phyloP scores from a whole-genome alignment of 331 rosid species.

The Telfairia occidentalis region DNA sequence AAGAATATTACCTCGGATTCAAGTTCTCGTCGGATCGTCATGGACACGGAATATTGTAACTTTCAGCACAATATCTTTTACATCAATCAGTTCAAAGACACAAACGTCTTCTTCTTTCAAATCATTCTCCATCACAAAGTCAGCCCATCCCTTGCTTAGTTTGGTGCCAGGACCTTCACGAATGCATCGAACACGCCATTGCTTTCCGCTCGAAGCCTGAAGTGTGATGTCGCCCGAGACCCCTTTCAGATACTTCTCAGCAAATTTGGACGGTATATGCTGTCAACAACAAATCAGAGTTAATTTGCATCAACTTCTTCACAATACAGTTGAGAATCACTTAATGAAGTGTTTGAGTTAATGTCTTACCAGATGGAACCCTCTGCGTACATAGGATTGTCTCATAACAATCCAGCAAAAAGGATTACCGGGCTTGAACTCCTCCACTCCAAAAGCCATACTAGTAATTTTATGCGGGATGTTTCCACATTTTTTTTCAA shows the following conservation, averaged over 20 bases:
- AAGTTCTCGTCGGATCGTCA: slow-evolving; percentile 26
- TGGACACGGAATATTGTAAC: slow-evolving; percentile 65
- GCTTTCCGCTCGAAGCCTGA: slow-evolving; percentile 57
- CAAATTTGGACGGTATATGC: slow-evolving; percentile 95
- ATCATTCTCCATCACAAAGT: slow-evolving; percentile 65
- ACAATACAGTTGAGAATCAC: not conserved
- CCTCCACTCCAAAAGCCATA: slow-evolving; percentile 64
- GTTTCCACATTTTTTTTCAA: slow-evolving; percentile 70
- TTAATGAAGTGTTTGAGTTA: slow-evolving; percentile 2
- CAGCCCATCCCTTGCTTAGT: slow-evolving; percentile 94
- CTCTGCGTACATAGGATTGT: slow-evolving; percentile 85
- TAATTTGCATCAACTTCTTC: not conserved
- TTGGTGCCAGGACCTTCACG: slow-evolving; percentile 84
- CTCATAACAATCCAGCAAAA: slow-evolving; percentile 88
- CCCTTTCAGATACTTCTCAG: slow-evolving; percentile 75
- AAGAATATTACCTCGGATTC: slow-evolving; percentile 3
- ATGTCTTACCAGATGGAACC: slow-evolving; percentile 82
- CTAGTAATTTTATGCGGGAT: slow-evolving; percentile 82
- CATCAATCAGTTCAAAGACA: slow-evolving; percentile 65
- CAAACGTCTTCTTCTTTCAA: slow-evolving; percentile 95
- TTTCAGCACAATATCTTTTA: slow-evolving; percentile 63
- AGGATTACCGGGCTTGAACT: slow-evolving; percentile 74
- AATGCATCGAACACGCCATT: slow-evolving; percentile 91
- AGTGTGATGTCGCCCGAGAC: slow-evolving; percentile 87
- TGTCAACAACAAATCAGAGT: slow-evolving; percentile 20